Evolutionary conservation across 371 early-diverging fungal species (phyloP).

Genomic region (Rhizomucor miehei): DNA sequence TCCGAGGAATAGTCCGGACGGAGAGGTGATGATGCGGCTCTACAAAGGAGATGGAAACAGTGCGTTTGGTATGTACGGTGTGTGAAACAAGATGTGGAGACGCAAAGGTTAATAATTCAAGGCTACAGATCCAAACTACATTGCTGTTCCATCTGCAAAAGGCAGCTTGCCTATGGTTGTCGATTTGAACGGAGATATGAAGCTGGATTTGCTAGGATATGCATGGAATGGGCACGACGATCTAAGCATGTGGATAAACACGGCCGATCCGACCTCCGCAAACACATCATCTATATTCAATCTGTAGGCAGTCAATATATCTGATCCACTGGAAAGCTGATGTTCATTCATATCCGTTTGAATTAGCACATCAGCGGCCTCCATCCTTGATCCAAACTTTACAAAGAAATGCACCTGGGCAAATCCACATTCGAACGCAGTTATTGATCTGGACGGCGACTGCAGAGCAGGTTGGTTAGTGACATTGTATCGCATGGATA

Average conservation of each 20-base stretch:
- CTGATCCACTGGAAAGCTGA: neutral
- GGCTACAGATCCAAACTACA: constrained; percentile 34
- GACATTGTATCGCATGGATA: neutral
- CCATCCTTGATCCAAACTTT: constrained; percentile 17
- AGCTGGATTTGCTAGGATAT: constrained; percentile 78
- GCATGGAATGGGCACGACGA: constrained; percentile 30
- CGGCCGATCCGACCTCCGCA: constrained; percentile 12
- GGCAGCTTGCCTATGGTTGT: constrained; percentile 73
- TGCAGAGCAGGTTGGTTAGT: constrained; percentile 69
- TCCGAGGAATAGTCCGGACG: constrained; percentile 12
- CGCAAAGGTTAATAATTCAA: neutral
- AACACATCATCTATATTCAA: constrained; percentile 27
- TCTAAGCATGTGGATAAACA: constrained; percentile 60
- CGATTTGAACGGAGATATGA: constrained; percentile 80
- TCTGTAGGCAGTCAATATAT: constrained; percentile 24
- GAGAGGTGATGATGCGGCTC: constrained; percentile 63
- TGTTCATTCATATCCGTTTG: too few species aligned
- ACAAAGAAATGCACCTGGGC: constrained; percentile 61
- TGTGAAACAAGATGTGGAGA: neutral
- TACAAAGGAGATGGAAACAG: constrained; percentile 69
- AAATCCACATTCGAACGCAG: constrained; percentile 85
- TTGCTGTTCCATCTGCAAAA: constrained; percentile 54
- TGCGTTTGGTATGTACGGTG: constrained; percentile 51
- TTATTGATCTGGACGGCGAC: constrained; percentile 90
- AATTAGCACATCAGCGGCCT: constrained; percentile 29